Evolutionary conservation across 108 stramenopile genomes (phyloP).

Genomic region (Pseudonitzschia multiseries): DNA sequence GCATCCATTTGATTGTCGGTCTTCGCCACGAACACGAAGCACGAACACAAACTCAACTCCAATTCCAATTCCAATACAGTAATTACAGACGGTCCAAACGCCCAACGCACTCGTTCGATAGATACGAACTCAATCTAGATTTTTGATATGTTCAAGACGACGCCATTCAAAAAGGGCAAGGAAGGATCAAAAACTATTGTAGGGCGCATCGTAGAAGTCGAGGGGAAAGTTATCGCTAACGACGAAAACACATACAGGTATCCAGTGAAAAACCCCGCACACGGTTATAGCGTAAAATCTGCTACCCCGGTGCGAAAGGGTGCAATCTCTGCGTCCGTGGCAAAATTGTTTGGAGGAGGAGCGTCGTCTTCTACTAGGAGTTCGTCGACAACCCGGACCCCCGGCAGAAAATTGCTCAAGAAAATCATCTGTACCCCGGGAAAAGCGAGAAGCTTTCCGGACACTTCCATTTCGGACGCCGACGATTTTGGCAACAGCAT

Average conservation of each 20-base stretch:
- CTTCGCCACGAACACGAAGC: too few relatives aligned
- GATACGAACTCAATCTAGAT: background rate
- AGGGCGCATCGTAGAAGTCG: conserved; percentile 14
- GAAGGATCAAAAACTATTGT: conserved; percentile 9
- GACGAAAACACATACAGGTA: background rate
- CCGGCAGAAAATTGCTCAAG: conserved; percentile 10
- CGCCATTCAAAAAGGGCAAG: conserved; percentile 10
- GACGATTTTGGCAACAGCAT: conserved; percentile 12
- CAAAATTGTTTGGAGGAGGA: background rate
- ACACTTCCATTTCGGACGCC: conserved; percentile 5
- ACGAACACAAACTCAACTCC: too few relatives aligned
- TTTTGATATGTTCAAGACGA: conserved; percentile 9
- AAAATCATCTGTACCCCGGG: conserved; percentile 18
- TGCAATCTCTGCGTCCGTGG: background rate
- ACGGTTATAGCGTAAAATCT: background rate
- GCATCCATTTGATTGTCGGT: too few relatives aligned
- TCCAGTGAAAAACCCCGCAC: background rate
- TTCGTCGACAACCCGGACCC: background rate
- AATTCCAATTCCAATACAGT: background rate
- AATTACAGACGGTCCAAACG: background rate
- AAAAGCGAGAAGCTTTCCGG: conserved; percentile 12
- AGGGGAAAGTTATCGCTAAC: background rate
- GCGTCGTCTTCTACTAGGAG: background rate
- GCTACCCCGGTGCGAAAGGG: background rate
- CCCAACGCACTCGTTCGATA: background rate